These are phyloP conservation scores for Trichoderma asperellum DNA, from an alignment of 2,329 filamentous ascomycete genomes.

Conservation along the genomic window DNA sequence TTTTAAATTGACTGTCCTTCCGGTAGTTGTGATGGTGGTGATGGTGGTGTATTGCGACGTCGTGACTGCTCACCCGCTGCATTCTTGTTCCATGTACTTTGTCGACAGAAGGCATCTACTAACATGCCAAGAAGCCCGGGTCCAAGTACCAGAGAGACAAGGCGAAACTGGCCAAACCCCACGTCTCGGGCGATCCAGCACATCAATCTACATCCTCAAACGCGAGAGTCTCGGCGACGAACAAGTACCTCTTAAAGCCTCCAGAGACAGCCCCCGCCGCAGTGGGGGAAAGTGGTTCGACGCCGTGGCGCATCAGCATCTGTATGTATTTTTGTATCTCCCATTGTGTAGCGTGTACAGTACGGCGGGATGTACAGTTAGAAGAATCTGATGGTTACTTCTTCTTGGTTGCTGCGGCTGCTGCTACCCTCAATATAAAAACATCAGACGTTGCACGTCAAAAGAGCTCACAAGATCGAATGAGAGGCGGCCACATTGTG, in stretches of 20 bases:
- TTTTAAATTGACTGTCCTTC: not conserved
- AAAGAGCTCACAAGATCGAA: not conserved
- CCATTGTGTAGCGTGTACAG: not conserved
- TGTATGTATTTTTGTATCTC: not conserved
- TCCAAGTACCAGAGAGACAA: not conserved
- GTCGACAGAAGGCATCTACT: not conserved
- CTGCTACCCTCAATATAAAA: not conserved
- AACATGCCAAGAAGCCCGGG: not conserved
- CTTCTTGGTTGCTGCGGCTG: too few relatives aligned
- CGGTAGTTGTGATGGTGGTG: not conserved
- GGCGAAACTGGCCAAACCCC: not conserved
- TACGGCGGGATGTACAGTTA: not conserved
- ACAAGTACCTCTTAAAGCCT: not conserved
- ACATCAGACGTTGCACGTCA: not conserved
- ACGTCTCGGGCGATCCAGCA: not conserved
- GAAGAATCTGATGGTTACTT: not conserved
- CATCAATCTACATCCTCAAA: not conserved
- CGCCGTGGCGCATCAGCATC: not conserved
- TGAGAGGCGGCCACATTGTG: slow-evolving; percentile 21
- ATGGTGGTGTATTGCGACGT: not conserved
- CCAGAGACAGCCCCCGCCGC: not conserved
- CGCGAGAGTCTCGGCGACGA: not conserved
- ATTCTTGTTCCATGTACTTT: not conserved
- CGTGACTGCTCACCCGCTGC: not conserved
- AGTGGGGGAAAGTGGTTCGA: not conserved